Base-by-base conservation (phyloP, 345 rosid genomes). In the Stellera chamaejasme region DNA sequence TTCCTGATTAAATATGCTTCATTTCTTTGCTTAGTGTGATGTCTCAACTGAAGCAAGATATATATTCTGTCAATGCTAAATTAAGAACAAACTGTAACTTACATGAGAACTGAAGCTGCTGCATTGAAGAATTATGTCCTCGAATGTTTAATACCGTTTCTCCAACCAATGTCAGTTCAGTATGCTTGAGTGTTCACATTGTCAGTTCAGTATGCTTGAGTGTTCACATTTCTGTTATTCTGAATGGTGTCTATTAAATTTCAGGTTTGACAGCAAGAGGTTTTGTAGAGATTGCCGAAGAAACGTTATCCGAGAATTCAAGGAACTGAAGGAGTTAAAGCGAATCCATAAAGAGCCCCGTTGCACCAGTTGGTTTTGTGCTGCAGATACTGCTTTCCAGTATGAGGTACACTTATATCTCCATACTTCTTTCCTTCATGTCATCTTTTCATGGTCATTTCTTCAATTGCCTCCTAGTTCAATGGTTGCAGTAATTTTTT, bases 251-350 rank as follows among this genome's bases (percentile, higher is more conserved):
- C 10, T 50, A 55, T 51, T 28, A 47, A 14, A 19, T 41, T 55
- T 59, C 81, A 89, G 99, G 82, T 93, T 93, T 66, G 96, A 93
- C 69, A 77, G 88, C 85, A 93, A 89, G 79, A 84, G 92, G 72
- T 93, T 93, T 77, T 93, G 99, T 69, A 81, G 96, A 84, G 96
- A 89, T 70, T 93, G 99, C 69, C 77, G 97, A 74, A 79, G 84
- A 66, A 89, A 87, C 52, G 99, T 93, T 58, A 83, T 78, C 68
- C 94, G 94, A 23, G 99, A 89, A 67, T 93, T 87, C 71, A 93
- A 89, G 79, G 97, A 84, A 64, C 77, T 92, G 57, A 92, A 92
- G 85, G 98, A 93, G 74, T 79, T 87, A 59, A 93, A 87, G 75
- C 88, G 97, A 58, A 67, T 83, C 77, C 82, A 86, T 53, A 80